Base-by-base conservation (phyloP, 192 early-diverging fungal species). In the Borealophlyctis nickersoniae region DNA sequence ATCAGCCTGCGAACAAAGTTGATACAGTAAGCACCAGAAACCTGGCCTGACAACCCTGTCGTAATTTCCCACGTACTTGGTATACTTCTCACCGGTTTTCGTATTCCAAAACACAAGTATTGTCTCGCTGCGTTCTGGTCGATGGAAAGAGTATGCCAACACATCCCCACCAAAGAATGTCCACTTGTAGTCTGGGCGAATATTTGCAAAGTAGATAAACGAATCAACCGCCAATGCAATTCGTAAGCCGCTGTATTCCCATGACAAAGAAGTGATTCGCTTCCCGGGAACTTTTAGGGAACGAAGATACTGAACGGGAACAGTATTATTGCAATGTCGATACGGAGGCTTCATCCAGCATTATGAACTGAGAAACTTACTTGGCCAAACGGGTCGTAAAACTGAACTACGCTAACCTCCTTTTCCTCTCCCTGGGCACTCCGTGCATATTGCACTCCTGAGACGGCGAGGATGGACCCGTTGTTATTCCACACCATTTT, bases 181-280 rank as follows among this genome's bases (percentile, higher is more conserved):
- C 78, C 78, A 82, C 39, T 73, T 71, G 53, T 85, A 83, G 59
- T 84, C 73, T 2, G 76, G 76, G 24, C 82, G 73, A 49, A 86
- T 74, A 69, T 86, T 84, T 7, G 80, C 82, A 66, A 86, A 86
- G 73, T 79, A 86, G 33, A 86, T 78, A 54, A 82, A 81, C 1
- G 77, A 78, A 53, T 86, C 84, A 29, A 86, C 82, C 2, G 81
- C 80, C 5, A 86, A 54, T 22, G 84, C 84, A 22, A 86, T 74
- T 2, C 82, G 71, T n/a, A 81, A 50, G 2, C 80, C 81, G 36
- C 63, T 75, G 39, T 76, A 65, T 36, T 86, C 84, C 84, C 84
- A 86, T n/a, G 82, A 78, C 1, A 86, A 51, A 9, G 74, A 76
- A 2, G 69, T 69, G 5, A 86, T 79, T 48, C 56, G 71, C 65